These are phyloP conservation scores for Verticillium nubilum DNA, from an alignment of 2,329 filamentous ascomycete genomes.

Conservation along the genomic window DNA sequence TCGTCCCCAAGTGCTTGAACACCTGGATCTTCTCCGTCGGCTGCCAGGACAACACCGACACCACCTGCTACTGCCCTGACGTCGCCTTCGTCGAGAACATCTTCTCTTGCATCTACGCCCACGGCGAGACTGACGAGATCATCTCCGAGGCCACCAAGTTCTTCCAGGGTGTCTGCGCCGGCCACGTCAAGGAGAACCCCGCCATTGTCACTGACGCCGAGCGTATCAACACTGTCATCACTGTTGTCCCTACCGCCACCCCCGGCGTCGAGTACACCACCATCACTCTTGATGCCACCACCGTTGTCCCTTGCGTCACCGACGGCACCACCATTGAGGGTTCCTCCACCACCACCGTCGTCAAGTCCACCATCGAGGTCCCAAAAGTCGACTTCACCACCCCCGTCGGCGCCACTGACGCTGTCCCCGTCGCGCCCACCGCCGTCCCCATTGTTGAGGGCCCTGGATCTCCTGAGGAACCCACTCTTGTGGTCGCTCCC, in stretches of 20 bases:
- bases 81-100: constrained; percentile 70
- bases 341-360: constrained; percentile 40
- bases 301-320: constrained; percentile 46
- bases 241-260: constrained; percentile 42
- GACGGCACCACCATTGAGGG: constrained; percentile 40
- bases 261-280: constrained; percentile 44
- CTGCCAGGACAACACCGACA: constrained; percentile 81
- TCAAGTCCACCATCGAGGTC: constrained; percentile 46
- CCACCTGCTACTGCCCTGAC: constrained; percentile 81
- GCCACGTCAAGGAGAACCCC: constrained; percentile 71
- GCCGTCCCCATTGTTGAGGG: constrained; percentile 31
- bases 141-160: constrained; percentile 69
- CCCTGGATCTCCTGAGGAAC: constrained; percentile 14
- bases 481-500: constrained; percentile 16
- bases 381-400: constrained; percentile 47
- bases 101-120: constrained; percentile 74
- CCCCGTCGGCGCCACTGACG: constrained; percentile 10
- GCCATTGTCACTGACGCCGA: constrained; percentile 74
- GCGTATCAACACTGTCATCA: constrained; percentile 55
- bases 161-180: constrained; percentile 87
- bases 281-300: constrained; percentile 39
- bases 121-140: constrained; percentile 61
- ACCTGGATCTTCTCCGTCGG: constrained; percentile 70
- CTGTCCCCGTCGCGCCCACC: constrained; percentile 15
- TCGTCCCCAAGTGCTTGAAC: constrained; percentile 86